phyloP scores from a whole-genome alignment of 257 asterid species.

The Solanum boliviense region DNA sequence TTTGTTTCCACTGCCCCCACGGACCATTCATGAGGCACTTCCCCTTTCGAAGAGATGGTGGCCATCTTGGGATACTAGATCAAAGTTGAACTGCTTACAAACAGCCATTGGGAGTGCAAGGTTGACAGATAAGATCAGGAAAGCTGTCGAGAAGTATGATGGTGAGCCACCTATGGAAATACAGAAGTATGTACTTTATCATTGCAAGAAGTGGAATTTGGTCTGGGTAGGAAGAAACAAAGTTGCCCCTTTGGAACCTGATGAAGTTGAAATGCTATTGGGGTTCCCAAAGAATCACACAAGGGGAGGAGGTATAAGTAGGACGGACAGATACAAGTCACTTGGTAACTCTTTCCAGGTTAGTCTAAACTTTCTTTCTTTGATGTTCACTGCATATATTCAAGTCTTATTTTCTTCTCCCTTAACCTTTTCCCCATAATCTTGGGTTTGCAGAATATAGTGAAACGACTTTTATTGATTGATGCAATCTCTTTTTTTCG shows the following conservation, averaged over 20 bases:
- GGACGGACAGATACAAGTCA: slow-evolving; percentile 77
- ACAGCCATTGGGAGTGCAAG: slow-evolving; percentile 35
- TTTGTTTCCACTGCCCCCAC: slow-evolving; percentile 27
- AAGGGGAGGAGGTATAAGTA: slow-evolving; percentile 83
- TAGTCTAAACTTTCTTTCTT: not conserved
- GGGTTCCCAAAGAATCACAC: slow-evolving; percentile 91
- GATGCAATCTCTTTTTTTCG: not conserved
- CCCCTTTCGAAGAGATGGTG: slow-evolving; percentile 37
- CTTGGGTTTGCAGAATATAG: not conserved
- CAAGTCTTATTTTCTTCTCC: not conserved
- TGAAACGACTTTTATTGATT: slow-evolving; percentile 11
- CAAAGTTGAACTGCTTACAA: slow-evolving; percentile 32
- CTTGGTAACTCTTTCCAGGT: slow-evolving; percentile 95
- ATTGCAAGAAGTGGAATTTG: slow-evolving; percentile 82
- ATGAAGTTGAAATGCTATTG: slow-evolving; percentile 66
- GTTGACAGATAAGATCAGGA: slow-evolving; percentile 27
- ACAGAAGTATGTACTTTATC: slow-evolving; percentile 35
- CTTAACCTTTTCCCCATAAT: not conserved
- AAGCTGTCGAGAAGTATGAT: slow-evolving; percentile 5
- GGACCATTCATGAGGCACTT: slow-evolving; percentile 31
- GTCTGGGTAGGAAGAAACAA: slow-evolving; percentile 90
- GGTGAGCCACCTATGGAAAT: slow-evolving; percentile 48
- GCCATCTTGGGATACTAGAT: slow-evolving; percentile 38
- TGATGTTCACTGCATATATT: not conserved
- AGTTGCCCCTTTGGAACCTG: slow-evolving; percentile 77